Conservation (phyloP, 148 eudicot genomes). For the Pharnaceum exiguum region DNA sequence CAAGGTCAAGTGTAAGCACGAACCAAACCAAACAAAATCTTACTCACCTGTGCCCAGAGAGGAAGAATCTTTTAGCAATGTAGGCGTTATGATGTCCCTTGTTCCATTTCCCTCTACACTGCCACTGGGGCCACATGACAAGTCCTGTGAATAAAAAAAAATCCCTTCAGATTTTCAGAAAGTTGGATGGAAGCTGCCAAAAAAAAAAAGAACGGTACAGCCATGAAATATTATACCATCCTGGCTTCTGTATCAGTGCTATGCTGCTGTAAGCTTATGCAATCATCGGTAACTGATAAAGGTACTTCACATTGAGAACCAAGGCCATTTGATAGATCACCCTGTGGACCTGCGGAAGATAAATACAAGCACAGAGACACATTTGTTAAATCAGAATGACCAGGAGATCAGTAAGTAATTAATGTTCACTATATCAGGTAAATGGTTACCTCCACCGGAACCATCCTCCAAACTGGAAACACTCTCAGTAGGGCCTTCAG, state of each 20-base stretch:
- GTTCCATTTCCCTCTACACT: constrained; percentile 4
- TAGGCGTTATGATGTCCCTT: background rate
- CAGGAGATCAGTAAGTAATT: constrained; percentile 11
- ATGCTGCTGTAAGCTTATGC: constrained; percentile 18
- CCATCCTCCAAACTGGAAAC: constrained; percentile 18
- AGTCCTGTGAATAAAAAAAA: constrained; percentile 16
- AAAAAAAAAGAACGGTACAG: background rate
- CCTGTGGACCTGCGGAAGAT: constrained; percentile 24
- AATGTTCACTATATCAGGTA: constrained; percentile 21
- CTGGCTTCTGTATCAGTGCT: constrained; percentile 12
- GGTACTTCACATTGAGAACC: constrained; percentile 17
- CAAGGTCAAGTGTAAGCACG: background rate
- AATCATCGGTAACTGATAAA: constrained; percentile 10
- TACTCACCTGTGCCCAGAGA: constrained; percentile 15
- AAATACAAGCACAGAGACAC: constrained; percentile 19
- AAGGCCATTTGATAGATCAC: constrained; percentile 11
- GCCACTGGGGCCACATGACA: constrained; percentile 7
- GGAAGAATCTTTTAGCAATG: constrained; percentile 7
- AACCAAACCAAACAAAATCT: background rate
- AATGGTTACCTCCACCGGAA: constrained; percentile 9
- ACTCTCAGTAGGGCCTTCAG: constrained; percentile 21
- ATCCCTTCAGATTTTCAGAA: background rate
- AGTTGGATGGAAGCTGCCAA: background rate
- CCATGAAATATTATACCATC: constrained; percentile 19
- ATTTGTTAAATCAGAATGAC: constrained; percentile 18